Evolutionary conservation across 2,329 filamentous ascomycete species (phyloP).

Genomic region (Xylariaceae sp.): DNA sequence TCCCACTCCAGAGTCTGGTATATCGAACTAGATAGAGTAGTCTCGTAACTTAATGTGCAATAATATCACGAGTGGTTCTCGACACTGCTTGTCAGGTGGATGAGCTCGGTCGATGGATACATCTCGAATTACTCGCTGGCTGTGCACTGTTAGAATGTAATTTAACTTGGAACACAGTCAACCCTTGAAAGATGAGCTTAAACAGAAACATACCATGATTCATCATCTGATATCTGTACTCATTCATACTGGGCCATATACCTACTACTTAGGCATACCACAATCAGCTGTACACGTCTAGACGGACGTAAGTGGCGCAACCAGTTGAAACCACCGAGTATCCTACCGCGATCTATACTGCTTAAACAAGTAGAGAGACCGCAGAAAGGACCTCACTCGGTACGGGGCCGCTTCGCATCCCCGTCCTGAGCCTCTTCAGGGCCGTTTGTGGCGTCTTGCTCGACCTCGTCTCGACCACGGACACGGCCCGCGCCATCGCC

Average conservation of each 20-base stretch:
- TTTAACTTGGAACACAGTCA: not conserved
- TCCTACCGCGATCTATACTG: too few relatives aligned
- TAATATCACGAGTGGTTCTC: conserved; percentile 3
- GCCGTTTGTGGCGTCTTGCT: conserved; percentile 41
- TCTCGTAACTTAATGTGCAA: conserved; percentile 9
- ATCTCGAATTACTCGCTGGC: not conserved
- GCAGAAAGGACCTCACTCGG: conserved; percentile 19
- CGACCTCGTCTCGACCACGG: conserved; percentile 48
- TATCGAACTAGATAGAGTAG: too few relatives aligned
- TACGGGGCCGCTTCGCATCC: conserved; percentile 30
- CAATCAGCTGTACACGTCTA: too few relatives aligned
- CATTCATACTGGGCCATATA: too few relatives aligned
- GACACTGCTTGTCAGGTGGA: not conserved
- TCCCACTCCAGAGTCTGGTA: too few relatives aligned
- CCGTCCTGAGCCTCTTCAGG: conserved; percentile 34
- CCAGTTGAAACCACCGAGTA: too few relatives aligned
- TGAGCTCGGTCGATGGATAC: not conserved
- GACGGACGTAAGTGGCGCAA: too few relatives aligned
- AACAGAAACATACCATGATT: conserved; percentile 10
- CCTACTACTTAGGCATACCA: too few relatives aligned
- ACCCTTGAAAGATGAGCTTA: not conserved
- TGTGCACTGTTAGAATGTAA: conserved; percentile 10
- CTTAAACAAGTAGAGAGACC: too few relatives aligned
- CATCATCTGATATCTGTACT: not conserved
- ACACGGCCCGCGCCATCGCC: conserved; percentile 61